These are phyloP conservation scores for Chalara sp. DNA, from an alignment of 2,329 filamentous ascomycete species.

Conservation along the genomic window DNA sequence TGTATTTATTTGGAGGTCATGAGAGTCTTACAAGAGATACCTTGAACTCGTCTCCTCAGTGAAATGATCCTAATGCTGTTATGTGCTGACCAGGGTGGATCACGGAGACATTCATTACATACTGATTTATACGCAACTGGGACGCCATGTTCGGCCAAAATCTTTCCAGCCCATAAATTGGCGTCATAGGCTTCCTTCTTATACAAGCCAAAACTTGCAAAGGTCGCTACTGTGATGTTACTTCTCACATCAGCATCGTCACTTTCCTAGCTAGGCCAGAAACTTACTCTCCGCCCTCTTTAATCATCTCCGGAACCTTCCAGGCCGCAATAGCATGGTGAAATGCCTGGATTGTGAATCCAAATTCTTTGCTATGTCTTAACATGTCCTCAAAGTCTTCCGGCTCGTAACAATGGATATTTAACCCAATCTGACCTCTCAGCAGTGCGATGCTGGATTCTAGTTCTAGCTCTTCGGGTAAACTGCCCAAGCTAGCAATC, in stretches of 20 bases:
- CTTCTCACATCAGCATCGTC: conserved; percentile 11
- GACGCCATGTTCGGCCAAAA: conserved; percentile 33
- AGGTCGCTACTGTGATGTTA: conserved; percentile 37
- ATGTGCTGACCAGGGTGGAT: neutral
- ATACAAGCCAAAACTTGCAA: conserved; percentile 35
- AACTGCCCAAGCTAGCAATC: conserved; percentile 17
- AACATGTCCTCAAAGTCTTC: conserved; percentile 39
- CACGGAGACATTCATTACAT: neutral
- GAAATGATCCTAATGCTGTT: conserved; percentile 27
- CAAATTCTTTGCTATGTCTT: conserved; percentile 35
- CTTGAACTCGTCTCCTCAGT: conserved; percentile 31
- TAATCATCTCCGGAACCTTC: conserved; percentile 34
- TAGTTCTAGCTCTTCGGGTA: conserved; percentile 31
- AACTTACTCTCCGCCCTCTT: conserved; percentile 30
- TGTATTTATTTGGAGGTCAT: neutral
- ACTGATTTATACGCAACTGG: conserved; percentile 38
- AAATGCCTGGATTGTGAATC: conserved; percentile 34
- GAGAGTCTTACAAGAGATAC: conserved; percentile 29
- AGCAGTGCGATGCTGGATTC: conserved; percentile 35
- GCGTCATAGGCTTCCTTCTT: conserved; percentile 36
- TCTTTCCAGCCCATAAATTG: conserved; percentile 33
- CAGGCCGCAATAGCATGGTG: conserved; percentile 35
- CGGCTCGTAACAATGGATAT: conserved; percentile 38
- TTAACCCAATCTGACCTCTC: conserved; percentile 34
- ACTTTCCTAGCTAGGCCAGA: neutral